Conservation (phyloP, 2,329 filamentous ascomycete genomes). For the Arthrobotrys megalospora region DNA sequence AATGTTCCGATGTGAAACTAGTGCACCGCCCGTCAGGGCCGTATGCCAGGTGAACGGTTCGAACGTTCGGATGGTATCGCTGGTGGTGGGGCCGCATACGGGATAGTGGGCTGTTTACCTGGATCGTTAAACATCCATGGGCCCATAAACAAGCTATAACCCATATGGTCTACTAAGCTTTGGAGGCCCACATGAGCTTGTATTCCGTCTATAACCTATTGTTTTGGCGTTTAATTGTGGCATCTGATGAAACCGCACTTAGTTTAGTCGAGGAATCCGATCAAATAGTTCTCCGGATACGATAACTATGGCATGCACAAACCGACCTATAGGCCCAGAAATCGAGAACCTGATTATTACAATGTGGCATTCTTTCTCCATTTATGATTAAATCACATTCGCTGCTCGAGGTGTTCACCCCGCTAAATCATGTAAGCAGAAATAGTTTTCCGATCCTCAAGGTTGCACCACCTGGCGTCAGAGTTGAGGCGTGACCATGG, state of each 20-base stretch:
- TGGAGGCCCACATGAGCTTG: neutral
- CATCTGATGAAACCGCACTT: constrained; percentile 10
- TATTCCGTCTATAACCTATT: neutral
- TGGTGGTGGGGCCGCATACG: neutral
- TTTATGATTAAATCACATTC: no score
- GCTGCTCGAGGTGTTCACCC: no score
- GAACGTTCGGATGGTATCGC: neutral
- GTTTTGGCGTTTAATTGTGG: neutral
- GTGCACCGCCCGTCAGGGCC: neutral
- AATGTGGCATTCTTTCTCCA: no score
- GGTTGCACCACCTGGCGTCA: constrained; percentile 1
- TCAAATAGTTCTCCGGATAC: constrained; percentile 1
- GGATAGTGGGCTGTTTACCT: neutral
- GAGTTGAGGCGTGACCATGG: constrained; percentile 4
- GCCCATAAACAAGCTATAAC: neutral
- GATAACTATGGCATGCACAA: neutral
- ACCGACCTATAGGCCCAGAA: neutral
- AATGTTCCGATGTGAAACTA: neutral
- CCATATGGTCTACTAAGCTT: neutral
- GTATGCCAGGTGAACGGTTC: neutral
- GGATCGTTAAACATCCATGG: neutral
- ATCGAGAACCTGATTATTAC: neutral
- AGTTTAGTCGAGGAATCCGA: constrained; percentile 4
- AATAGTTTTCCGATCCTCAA: neutral
- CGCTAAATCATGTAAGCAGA: neutral